Conservation (phyloP, 768 basidiomycete species). For the Nidularia sp. region DNA sequence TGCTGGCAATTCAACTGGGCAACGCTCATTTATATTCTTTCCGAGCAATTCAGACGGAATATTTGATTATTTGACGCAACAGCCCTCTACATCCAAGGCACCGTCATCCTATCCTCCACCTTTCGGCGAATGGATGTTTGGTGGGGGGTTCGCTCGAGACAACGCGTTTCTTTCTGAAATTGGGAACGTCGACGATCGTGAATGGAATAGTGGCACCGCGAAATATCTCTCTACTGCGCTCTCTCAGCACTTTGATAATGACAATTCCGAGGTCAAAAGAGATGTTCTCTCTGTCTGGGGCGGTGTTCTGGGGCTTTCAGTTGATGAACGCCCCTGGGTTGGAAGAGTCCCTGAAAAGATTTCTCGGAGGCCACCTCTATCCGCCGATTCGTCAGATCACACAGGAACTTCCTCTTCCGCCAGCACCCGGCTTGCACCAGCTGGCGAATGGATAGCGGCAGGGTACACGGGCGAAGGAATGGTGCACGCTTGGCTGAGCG, state of each 20-base stretch:
- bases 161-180: constrained; percentile 25
- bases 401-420: constrained; percentile 23
- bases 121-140: constrained; percentile 59
- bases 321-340: constrained; percentile 66
- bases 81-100: constrained; percentile 14
- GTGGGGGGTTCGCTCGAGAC: constrained; percentile 49
- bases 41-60: constrained; percentile 27
- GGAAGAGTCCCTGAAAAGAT: constrained; percentile 47
- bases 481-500: constrained; percentile 60
- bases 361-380: not conserved
- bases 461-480: constrained; percentile 66
- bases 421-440: constrained; percentile 11
- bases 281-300: constrained; percentile 57
- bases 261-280: constrained; percentile 16
- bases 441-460: constrained; percentile 62
- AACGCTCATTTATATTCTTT: constrained; percentile 58
- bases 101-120: constrained; percentile 16
- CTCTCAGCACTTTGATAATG: constrained; percentile 42
- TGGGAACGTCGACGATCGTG: constrained; percentile 33
- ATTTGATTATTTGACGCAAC: constrained; percentile 71
- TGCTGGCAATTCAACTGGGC: constrained; percentile 8
- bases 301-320: constrained; percentile 59
- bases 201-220: constrained; percentile 19
- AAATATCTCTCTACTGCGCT: constrained; percentile 34
- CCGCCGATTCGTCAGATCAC: not conserved